phyloP scores from a whole-genome alignment of 768 basidiomycete species.

The Inosperma sp. region DNA sequence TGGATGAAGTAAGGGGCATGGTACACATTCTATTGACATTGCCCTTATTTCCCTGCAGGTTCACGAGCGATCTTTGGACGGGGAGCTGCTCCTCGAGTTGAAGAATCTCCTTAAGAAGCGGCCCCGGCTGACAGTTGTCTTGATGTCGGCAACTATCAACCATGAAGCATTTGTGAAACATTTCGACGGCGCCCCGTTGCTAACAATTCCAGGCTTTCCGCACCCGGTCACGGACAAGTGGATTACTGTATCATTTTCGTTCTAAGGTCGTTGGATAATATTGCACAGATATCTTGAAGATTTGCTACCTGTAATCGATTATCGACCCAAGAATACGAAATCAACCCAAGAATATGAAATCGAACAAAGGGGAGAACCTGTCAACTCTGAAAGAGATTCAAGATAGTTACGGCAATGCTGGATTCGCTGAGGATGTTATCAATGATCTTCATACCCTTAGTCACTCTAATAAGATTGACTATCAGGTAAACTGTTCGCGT shows the following conservation, averaged over 20 bases:
- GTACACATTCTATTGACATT: neutral
- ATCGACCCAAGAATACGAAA: too few species aligned
- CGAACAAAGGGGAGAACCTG: slow-evolving; percentile 42
- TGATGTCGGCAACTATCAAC: slow-evolving; percentile 97
- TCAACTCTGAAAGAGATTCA: slow-evolving; percentile 38
- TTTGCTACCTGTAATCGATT: slow-evolving; percentile 53
- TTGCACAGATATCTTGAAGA: slow-evolving; percentile 89
- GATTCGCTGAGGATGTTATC: slow-evolving; percentile 48
- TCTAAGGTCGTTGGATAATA: neutral
- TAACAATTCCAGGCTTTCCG: slow-evolving; percentile 80
- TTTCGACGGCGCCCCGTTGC: slow-evolving; percentile 73
- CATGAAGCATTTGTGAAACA: slow-evolving; percentile 80
- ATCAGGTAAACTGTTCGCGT: slow-evolving; percentile 44
- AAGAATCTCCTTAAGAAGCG: slow-evolving; percentile 67
- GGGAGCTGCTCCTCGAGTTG: slow-evolving; percentile 81
- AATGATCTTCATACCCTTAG: slow-evolving; percentile 57
- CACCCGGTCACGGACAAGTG: slow-evolving; percentile 75
- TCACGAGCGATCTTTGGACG: slow-evolving; percentile 88
- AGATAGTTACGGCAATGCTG: slow-evolving; percentile 45
- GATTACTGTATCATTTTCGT: slow-evolving; percentile 19
- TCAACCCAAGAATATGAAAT: slow-evolving; percentile 33
- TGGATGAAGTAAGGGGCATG: slow-evolving; percentile 73
- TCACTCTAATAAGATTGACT: slow-evolving; percentile 65
- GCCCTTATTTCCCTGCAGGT: slow-evolving; percentile 42
- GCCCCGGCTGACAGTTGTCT: slow-evolving; percentile 65